A percentile compares a stretch with the other conserved stretches of the same genome.
These are phyloP conservation scores for Coemansia sp. DNA, from an alignment of 192 early-diverging fungal genomes.

Conservation along the genomic window DNA sequence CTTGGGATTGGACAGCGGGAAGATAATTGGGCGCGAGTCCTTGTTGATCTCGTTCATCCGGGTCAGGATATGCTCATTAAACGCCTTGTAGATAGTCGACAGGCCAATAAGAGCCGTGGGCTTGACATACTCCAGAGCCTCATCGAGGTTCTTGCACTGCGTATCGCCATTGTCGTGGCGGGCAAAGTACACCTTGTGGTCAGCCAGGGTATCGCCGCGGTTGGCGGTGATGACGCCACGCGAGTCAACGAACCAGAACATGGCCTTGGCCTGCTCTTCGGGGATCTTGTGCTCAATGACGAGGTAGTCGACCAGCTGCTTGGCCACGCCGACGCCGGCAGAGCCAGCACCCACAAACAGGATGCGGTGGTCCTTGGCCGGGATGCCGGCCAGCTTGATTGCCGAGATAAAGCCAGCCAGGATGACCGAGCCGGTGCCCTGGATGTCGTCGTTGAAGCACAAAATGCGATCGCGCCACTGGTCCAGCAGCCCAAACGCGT, in stretches of 20 bases:
- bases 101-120: conserved; percentile 92
- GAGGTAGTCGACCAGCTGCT: conserved; percentile 83
- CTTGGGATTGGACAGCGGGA: conserved; percentile 86
- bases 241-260: conserved; percentile 84
- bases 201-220: conserved; percentile 78
- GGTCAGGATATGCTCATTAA: conserved; percentile 65
- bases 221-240: conserved; percentile 88
- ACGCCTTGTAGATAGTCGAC: conserved; percentile 74
- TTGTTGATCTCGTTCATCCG: conserved; percentile 72
- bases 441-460: conserved; percentile 86
- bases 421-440: conserved; percentile 81
- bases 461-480: conserved; percentile 73
- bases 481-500: conserved; percentile 82
- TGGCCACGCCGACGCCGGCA: conserved; percentile 93
- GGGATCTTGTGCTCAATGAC: conserved; percentile 68
- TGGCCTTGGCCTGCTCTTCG: conserved; percentile 58
- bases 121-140: conserved; percentile 80
- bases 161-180: conserved; percentile 79
- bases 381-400: conserved; percentile 63
- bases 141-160: conserved; percentile 70
- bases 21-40: conserved; percentile 72
- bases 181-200: conserved; percentile 85
- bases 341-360: conserved; percentile 94
- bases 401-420: conserved; percentile 91
- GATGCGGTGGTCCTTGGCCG: conserved; percentile 74